These are phyloP conservation scores for Stagonosporopsis tanaceti DNA, from an alignment of 2,329 filamentous ascomycete genomes.

Conservation along the genomic window DNA sequence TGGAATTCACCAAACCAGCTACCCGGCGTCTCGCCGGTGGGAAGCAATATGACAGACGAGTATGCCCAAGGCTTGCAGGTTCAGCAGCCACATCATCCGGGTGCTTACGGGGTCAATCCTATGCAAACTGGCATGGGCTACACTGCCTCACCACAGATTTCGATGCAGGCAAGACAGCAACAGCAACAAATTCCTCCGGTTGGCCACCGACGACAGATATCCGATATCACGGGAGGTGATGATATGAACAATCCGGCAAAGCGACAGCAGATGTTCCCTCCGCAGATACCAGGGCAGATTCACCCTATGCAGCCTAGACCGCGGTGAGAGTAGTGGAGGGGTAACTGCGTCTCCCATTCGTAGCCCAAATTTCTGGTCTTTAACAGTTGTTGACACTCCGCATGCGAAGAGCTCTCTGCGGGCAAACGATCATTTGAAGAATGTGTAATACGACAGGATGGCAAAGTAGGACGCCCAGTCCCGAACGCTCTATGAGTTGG, in stretches of 20 bases:
- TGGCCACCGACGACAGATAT: constrained; percentile 65
- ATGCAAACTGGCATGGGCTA: constrained; percentile 51
- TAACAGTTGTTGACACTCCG: background rate
- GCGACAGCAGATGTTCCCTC: constrained; percentile 65
- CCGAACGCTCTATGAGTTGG: constrained; percentile 16
- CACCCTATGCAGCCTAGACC: constrained; percentile 61
- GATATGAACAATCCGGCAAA: constrained; percentile 63
- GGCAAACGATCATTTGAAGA: background rate
- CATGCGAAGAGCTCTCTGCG: constrained; percentile 12
- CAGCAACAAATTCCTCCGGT: constrained; percentile 29
- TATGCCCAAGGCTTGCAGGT: constrained; percentile 56
- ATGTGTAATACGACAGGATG: constrained; percentile 1
- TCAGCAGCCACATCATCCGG: constrained; percentile 44
- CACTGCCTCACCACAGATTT: constrained; percentile 49
- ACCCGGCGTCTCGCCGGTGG: constrained; percentile 65
- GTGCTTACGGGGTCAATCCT: constrained; percentile 48
- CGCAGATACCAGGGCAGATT: constrained; percentile 55
- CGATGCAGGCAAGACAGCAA: constrained; percentile 46
- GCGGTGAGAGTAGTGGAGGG: constrained; percentile 37
- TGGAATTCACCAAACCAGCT: constrained; percentile 71
- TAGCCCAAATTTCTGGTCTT: background rate
- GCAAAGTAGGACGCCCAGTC: background rate
- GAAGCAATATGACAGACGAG: constrained; percentile 56
- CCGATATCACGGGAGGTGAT: constrained; percentile 65
- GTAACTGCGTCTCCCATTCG: background rate